phyloP scores from a whole-genome alignment of 352 stramenopile species.

The Globisporangium orthogonon region DNA sequence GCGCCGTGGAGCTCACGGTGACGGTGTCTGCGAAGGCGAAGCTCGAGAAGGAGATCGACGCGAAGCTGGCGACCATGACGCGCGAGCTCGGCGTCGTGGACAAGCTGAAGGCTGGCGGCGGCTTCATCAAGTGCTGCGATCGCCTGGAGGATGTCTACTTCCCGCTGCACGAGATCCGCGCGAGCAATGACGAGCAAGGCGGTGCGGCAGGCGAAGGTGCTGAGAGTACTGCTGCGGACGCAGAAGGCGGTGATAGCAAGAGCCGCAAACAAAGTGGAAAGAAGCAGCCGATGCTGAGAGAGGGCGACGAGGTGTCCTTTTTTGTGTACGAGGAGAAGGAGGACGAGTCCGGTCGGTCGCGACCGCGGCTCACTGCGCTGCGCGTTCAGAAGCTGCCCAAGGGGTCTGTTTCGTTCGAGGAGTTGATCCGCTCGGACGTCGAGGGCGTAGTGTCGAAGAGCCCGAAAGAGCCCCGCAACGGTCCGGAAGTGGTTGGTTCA shows the following conservation, averaged over 20 bases:
- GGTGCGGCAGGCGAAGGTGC: background rate
- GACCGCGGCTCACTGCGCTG: conserved; percentile 46
- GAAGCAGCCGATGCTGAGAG: conserved; percentile 21
- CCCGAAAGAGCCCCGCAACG: conserved; percentile 61
- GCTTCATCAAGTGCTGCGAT: conserved; percentile 69
- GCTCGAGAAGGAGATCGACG: conserved; percentile 59
- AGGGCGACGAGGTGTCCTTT: conserved; percentile 76
- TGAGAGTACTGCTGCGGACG: conserved; percentile 9
- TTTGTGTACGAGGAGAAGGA: conserved; percentile 70
- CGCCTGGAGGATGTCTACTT: conserved; percentile 70
- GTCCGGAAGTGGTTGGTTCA: conserved; percentile 44
- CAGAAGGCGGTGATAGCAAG: conserved; percentile 5
- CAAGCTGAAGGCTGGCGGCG: conserved; percentile 50
- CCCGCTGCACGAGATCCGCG: conserved; percentile 56
- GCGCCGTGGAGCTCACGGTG: conserved; percentile 58
- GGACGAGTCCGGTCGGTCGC: conserved; percentile 25
- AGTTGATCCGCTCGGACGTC: conserved; percentile 47
- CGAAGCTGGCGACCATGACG: conserved; percentile 46
- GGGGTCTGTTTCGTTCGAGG: conserved; percentile 59
- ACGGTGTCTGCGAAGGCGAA: conserved; percentile 53
- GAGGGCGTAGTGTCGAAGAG: conserved; percentile 53
- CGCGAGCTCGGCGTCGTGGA: conserved; percentile 57
- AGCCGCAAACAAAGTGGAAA: conserved; percentile 3
- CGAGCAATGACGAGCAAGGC: conserved; percentile 8
- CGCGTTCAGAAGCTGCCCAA: conserved; percentile 56